These are phyloP conservation scores for Pouteria glomerata DNA, from an alignment of 148 eudicot genomes.

Conservation along the genomic window DNA sequence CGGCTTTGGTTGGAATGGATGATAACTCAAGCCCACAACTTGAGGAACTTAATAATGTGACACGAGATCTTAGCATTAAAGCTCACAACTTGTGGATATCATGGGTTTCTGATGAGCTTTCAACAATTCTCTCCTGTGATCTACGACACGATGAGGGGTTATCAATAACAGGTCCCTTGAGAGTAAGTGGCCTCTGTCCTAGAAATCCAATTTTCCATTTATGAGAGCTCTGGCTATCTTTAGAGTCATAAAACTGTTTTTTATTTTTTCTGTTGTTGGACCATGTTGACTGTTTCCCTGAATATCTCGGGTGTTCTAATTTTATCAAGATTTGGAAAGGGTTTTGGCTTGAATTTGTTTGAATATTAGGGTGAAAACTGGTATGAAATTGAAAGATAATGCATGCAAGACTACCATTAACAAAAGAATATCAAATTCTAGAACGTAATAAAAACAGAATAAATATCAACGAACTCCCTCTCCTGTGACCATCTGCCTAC, in stretches of 20 bases:
- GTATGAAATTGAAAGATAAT: neutral
- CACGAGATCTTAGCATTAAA: constrained; percentile 63
- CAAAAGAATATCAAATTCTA: neutral
- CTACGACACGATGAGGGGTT: constrained; percentile 71
- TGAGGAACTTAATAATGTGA: constrained; percentile 56
- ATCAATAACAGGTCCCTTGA: constrained; percentile 55
- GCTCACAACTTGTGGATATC: constrained; percentile 89
- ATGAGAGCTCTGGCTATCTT: too few relatives aligned
- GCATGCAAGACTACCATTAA: neutral
- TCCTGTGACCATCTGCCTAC: too few relatives aligned
- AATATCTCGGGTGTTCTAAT: neutral
- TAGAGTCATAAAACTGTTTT: neutral
- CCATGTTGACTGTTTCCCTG: neutral
- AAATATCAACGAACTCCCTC: too few relatives aligned
- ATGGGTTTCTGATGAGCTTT: constrained; percentile 83
- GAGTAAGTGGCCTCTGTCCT: constrained; percentile 47
- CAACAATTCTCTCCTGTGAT: constrained; percentile 44
- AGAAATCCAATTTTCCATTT: neutral
- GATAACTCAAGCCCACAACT: constrained; percentile 75
- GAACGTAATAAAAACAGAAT: neutral
- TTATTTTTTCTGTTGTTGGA: neutral
- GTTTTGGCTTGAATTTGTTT: neutral
- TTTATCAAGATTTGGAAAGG: neutral
- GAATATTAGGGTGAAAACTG: neutral
- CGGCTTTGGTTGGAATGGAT: constrained; percentile 67